Conservation (phyloP, 2,329 filamentous ascomycete species). For the Amesomyces nigricolor region DNA sequence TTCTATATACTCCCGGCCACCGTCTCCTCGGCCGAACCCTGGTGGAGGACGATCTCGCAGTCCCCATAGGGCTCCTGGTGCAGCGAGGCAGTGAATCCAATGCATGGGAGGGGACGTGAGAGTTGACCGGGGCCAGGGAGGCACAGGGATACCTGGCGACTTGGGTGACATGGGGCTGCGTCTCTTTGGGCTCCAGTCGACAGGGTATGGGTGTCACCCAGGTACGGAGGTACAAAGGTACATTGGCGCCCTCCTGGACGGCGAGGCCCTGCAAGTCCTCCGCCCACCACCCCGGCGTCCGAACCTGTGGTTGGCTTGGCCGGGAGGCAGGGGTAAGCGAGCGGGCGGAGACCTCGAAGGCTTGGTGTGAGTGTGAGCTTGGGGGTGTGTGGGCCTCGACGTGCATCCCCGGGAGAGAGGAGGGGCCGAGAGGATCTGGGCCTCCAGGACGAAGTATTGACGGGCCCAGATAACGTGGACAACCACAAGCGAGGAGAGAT, state of each 20-base stretch:
- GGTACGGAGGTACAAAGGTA: conserved; percentile 8
- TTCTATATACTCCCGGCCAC: conserved; percentile 27
- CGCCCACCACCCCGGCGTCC: conserved; percentile 16
- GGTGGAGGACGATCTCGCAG: conserved; percentile 26
- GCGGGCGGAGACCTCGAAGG: conserved; percentile 21
- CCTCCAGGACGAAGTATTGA: not conserved
- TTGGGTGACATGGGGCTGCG: conserved; percentile 21
- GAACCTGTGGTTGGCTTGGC: conserved; percentile 21
- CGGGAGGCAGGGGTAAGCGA: conserved; percentile 22
- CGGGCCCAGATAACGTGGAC: not conserved
- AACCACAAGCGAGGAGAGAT: not conserved
- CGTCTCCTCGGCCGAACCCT: conserved; percentile 22
- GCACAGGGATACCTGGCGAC: conserved; percentile 12
- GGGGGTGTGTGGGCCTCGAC: not conserved
- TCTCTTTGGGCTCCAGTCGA: conserved; percentile 18
- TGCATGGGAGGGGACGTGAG: conserved; percentile 21
- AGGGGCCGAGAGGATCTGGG: not conserved
- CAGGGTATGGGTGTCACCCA: conserved; percentile 16
- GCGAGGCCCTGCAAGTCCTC: conserved; percentile 17
- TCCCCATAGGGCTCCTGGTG: conserved; percentile 20
- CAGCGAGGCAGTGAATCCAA: conserved; percentile 26
- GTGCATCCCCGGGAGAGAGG: conserved; percentile 2
- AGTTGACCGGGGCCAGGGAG: conserved; percentile 15
- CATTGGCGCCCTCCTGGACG: conserved; percentile 23
- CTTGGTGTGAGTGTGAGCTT: conserved; percentile 16